phyloP scores from a whole-genome alignment of 2,329 filamentous ascomycete genomes.

The Colletotrichum sp. region DNA sequence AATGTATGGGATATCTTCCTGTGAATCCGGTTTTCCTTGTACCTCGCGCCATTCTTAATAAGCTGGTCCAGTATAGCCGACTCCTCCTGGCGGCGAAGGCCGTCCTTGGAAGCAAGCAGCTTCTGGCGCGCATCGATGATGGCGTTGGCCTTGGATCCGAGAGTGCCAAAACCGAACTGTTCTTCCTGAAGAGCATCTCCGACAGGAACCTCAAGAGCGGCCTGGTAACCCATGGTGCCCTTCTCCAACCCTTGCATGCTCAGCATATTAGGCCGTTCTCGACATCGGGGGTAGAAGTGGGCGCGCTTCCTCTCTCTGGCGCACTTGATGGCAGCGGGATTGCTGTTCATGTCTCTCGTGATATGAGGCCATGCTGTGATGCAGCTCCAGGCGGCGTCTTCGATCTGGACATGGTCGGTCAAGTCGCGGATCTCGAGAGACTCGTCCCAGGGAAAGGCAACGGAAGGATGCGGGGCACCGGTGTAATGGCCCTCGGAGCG shows the following conservation, averaged over 20 bases:
- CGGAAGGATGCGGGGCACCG: constrained; percentile 65
- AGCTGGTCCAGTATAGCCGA: constrained; percentile 63
- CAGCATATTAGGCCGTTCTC: constrained; percentile 73
- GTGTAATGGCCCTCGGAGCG: constrained; percentile 64
- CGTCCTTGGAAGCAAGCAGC: constrained; percentile 57
- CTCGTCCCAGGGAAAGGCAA: constrained; percentile 72
- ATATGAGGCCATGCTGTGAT: constrained; percentile 69
- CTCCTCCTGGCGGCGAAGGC: constrained; percentile 62
- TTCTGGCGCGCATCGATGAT: constrained; percentile 64
- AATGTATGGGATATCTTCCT: constrained; percentile 52
- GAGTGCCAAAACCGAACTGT: constrained; percentile 62
- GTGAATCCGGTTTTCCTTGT: constrained; percentile 57
- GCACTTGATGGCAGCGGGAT: constrained; percentile 46
- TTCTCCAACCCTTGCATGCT: constrained; percentile 75
- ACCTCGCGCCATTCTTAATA: constrained; percentile 59
- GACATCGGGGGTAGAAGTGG: constrained; percentile 64
- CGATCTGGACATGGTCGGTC: constrained; percentile 68
- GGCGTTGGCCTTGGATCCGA: constrained; percentile 58
- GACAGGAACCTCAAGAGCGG: constrained; percentile 69
- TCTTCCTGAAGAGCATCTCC: constrained; percentile 69
- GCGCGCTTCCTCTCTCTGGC: constrained; percentile 51
- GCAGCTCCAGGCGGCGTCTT: constrained; percentile 67
- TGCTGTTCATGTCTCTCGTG: constrained; percentile 53
- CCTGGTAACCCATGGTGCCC: constrained; percentile 72
- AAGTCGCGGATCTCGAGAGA: constrained; percentile 65